Conservation (phyloP, 495 filamentous ascomycete species). For the Neurospora intermedia region DNA sequence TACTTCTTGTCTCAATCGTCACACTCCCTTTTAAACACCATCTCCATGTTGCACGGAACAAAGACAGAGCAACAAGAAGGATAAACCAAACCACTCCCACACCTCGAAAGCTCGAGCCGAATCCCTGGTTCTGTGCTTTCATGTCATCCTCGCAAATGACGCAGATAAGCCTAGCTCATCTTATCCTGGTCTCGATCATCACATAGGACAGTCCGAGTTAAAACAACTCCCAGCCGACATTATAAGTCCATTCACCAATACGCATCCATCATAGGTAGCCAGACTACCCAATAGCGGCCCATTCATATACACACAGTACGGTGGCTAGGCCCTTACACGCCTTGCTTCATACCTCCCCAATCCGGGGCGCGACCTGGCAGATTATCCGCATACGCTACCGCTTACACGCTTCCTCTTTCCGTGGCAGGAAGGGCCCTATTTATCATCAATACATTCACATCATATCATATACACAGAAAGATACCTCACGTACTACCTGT, state of each 20-base stretch:
- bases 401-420: not conserved
- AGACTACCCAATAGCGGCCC: not conserved
- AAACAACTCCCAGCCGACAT: slow-evolving; percentile 1
- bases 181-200: slow-evolving; percentile 39
- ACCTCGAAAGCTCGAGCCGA: slow-evolving; percentile 2
- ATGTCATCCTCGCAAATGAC: slow-evolving; percentile 30
- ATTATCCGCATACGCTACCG: not conserved
- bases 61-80: not conserved
- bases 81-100: slow-evolving; percentile 1
- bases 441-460: not conserved
- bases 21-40: not conserved
- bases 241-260: slow-evolving; percentile 7
- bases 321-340: not conserved
- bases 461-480: not conserved
- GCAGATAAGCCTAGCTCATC: slow-evolving; percentile 43
- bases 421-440: not conserved
- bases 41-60: not conserved
- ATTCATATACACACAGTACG: not conserved
- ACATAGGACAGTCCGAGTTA: slow-evolving; percentile 26
- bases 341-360: not conserved
- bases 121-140: not conserved
- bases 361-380: not conserved
- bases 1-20: not conserved
- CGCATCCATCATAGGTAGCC: not conserved
- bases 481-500: not conserved